Evolutionary conservation across 2,329 filamentous ascomycete genomes (phyloP).

Genomic region (Diaporthe citri): DNA sequence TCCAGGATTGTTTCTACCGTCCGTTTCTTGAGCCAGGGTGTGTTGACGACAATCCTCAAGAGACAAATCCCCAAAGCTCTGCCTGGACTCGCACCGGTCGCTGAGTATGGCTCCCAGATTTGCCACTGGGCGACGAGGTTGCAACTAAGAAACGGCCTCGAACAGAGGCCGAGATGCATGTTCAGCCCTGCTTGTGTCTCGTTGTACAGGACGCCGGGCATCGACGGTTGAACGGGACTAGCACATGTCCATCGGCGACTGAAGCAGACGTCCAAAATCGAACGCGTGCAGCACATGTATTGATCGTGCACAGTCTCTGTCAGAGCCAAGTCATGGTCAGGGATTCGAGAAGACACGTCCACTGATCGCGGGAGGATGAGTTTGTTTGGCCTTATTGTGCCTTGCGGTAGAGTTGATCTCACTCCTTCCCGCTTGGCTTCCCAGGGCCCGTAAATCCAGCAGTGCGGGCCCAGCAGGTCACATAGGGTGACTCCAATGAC

Average conservation of each 20-base stretch:
- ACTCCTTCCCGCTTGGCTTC: conserved; percentile 27
- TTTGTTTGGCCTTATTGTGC: conserved; percentile 26
- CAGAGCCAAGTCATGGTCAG: background rate
- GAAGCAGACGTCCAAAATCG: background rate
- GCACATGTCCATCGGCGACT: background rate
- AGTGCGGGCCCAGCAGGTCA: conserved; percentile 1
- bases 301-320: background rate
- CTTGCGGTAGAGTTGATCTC: conserved; percentile 4
- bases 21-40: conserved; percentile 3
- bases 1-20: conserved; percentile 4
- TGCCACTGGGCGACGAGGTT: background rate
- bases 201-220: background rate
- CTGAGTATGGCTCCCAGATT: background rate
- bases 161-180: background rate
- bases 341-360: background rate
- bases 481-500: background rate
- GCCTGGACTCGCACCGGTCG: background rate
- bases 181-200: conserved; percentile 14
- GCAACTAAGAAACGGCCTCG: background rate
- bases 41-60: conserved; percentile 1
- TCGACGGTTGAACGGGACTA: background rate
- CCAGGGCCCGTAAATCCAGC: conserved; percentile 11
- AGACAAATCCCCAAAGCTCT: conserved; percentile 3
- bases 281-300: background rate
- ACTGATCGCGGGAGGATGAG: conserved; percentile 27